Evolutionary conservation across 257 asterid genomes (phyloP).

Genomic region (Fraxinus quadrangulata): DNA sequence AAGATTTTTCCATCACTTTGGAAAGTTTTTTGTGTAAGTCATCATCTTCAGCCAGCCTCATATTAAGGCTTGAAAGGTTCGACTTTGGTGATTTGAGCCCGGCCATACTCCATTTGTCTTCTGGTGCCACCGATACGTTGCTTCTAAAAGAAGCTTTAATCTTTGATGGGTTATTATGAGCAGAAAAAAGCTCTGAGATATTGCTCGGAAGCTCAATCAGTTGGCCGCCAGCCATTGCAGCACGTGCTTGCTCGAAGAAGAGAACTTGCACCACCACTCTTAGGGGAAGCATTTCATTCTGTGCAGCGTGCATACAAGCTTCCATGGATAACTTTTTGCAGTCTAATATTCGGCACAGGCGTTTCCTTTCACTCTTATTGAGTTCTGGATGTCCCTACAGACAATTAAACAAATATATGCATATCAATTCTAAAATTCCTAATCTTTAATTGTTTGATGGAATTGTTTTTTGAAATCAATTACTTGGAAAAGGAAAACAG

Average conservation of each 20-base stretch:
- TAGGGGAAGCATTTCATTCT: slow-evolving; percentile 80
- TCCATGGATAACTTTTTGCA: slow-evolving; percentile 77
- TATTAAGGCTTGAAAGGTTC: slow-evolving; percentile 63
- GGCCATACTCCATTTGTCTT: slow-evolving; percentile 76
- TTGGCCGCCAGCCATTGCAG: slow-evolving; percentile 62
- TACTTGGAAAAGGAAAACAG: not conserved
- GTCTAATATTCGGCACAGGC: slow-evolving; percentile 64
- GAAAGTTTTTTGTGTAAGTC: slow-evolving; percentile 43
- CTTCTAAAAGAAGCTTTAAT: slow-evolving; percentile 41
- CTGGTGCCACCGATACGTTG: slow-evolving; percentile 32
- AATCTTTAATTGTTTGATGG: not conserved
- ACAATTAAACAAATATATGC: not conserved
- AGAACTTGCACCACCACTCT: slow-evolving; percentile 91
- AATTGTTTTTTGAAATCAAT: too few relatives aligned
- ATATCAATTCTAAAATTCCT: not conserved
- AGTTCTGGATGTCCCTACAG: slow-evolving; percentile 71
- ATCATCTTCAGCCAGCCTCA: slow-evolving; percentile 76
- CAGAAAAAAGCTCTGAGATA: slow-evolving; percentile 69
- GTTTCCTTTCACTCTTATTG: slow-evolving; percentile 73
- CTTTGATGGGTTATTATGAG: slow-evolving; percentile 43
- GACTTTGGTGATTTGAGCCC: slow-evolving; percentile 66
- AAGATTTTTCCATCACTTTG: slow-evolving; percentile 19
- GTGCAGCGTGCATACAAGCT: slow-evolving; percentile 91
- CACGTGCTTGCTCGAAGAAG: slow-evolving; percentile 89
- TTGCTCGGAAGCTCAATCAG: slow-evolving; percentile 62